phyloP scores from a whole-genome alignment of 2,329 filamentous ascomycete species.

The Fusarium gaditjirri region DNA sequence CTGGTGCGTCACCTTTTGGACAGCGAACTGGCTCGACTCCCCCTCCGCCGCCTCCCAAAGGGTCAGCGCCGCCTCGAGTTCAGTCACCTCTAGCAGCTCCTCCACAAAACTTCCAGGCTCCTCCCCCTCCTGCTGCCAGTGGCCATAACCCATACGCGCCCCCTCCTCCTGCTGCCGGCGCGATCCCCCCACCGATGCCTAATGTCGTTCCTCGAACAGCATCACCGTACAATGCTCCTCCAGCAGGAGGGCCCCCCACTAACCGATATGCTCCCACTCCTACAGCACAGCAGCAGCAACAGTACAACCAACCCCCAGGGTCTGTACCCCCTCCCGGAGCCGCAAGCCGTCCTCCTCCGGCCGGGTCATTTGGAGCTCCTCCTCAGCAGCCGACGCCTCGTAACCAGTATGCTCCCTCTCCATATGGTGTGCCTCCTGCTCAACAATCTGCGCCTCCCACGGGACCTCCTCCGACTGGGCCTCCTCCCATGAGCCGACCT shows the following conservation, averaged over 20 bases:
- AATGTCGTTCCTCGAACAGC: constrained; percentile 76
- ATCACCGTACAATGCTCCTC: constrained; percentile 88
- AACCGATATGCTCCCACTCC: constrained; percentile 81
- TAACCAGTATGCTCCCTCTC: constrained; percentile 71
- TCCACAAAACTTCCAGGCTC: constrained; percentile 58
- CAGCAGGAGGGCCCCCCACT: constrained; percentile 73
- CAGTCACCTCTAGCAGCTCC: constrained; percentile 75
- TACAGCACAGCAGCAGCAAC: constrained; percentile 60
- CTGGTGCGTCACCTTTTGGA: constrained; percentile 62
- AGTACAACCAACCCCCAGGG: constrained; percentile 56
- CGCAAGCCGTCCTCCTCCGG: constrained; percentile 58
- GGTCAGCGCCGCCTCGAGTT: constrained; percentile 73
- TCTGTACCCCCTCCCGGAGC: constrained; percentile 55
- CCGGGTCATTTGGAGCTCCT: constrained; percentile 56
- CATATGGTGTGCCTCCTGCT: constrained; percentile 53
- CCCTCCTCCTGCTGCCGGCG: constrained; percentile 70
- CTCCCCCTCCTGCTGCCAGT: constrained; percentile 66
- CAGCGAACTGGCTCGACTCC: constrained; percentile 74
- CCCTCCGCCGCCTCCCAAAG: constrained; percentile 86
- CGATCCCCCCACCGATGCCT: constrained; percentile 66
- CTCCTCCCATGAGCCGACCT: constrained; percentile 47
- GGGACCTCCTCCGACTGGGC: constrained; percentile 51
- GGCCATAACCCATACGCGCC: constrained; percentile 66
- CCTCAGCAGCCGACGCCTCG: constrained; percentile 59
- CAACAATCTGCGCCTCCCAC: constrained; percentile 54